These are phyloP conservation scores for Diaporthe capsici DNA, from an alignment of 2,329 filamentous ascomycete genomes.

Conservation along the genomic window DNA sequence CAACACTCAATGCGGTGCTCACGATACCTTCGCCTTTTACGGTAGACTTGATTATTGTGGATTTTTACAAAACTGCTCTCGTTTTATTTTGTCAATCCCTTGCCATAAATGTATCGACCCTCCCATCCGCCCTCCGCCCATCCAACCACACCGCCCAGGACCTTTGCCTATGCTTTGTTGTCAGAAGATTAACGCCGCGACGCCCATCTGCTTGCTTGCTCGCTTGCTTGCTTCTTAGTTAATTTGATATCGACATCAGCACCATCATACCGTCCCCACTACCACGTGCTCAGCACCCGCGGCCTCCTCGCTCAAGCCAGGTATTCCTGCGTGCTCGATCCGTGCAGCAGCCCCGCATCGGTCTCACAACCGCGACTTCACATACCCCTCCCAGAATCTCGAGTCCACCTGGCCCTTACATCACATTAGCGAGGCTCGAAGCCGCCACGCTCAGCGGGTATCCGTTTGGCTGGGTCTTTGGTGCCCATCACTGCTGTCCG, in stretches of 20 bases:
- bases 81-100: constrained; percentile 5
- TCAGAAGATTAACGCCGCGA: constrained; percentile 39
- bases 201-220: constrained; percentile 37
- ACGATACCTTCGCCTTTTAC: background rate
- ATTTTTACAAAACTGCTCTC: constrained; percentile 14
- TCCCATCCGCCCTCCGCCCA: constrained; percentile 1
- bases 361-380: background rate
- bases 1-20: background rate
- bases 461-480: background rate
- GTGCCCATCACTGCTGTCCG: background rate
- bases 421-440: background rate
- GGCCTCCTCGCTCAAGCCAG: background rate
- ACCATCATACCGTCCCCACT: background rate
- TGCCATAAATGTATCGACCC: constrained; percentile 28
- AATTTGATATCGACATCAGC: constrained; percentile 36
- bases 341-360: background rate
- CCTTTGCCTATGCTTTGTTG: constrained; percentile 35
- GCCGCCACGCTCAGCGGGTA: background rate
- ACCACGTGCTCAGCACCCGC: background rate
- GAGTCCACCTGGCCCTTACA: too few relatives aligned
- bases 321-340: background rate
- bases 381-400: background rate
- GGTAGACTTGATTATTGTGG: constrained; percentile 3
- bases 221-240: constrained; percentile 34
- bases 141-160: constrained; percentile 16